A percentile compares a stretch with the other conserved stretches of the same genome.
These are phyloP conservation scores for Oryza nivara DNA, from an alignment of 176 grass and related monocot genomes.

Conservation along the genomic window DNA sequence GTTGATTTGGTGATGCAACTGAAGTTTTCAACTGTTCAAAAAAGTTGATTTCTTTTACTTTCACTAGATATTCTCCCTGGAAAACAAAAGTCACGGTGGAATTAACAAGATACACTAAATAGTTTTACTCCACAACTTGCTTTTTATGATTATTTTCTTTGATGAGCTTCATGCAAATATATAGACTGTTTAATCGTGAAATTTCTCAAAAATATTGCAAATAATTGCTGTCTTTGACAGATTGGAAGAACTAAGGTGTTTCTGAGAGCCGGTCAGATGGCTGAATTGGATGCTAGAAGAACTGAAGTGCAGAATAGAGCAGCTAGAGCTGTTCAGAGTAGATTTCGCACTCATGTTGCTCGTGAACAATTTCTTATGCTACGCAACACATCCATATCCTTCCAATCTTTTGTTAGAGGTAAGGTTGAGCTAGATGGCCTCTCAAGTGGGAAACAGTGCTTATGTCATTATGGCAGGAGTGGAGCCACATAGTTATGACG, in stretches of 20 bases:
- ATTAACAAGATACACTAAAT: background rate
- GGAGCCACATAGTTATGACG: constrained; percentile 21
- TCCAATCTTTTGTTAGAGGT: constrained; percentile 91
- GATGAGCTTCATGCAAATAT: constrained; percentile 13
- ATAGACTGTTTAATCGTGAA: constrained; percentile 7
- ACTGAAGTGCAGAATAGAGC: constrained; percentile 76
- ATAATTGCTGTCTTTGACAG: constrained; percentile 51
- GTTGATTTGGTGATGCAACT: constrained; percentile 4
- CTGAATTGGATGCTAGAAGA: constrained; percentile 94
- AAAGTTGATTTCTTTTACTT: background rate
- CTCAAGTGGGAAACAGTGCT: constrained; percentile 5
- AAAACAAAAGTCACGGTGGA: constrained; percentile 16
- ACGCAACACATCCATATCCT: constrained; percentile 49
- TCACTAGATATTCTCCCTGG: constrained; percentile 4
- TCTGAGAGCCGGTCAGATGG: constrained; percentile 95
- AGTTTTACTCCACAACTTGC: background rate
- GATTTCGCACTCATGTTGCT: constrained; percentile 67
- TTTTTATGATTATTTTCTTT: constrained; percentile 26
- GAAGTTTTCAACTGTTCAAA: background rate
- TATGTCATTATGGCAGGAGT: background rate
- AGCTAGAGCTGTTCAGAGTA: constrained; percentile 69
- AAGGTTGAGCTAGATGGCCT: constrained; percentile 20
- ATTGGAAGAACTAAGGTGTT: constrained; percentile 95
- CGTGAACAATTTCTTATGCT: constrained; percentile 59
- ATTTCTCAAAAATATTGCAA: constrained; percentile 22